Evolutionary conservation across 2,329 filamentous ascomycete genomes (phyloP).

Genomic region (Orbilia ellipsospora): DNA sequence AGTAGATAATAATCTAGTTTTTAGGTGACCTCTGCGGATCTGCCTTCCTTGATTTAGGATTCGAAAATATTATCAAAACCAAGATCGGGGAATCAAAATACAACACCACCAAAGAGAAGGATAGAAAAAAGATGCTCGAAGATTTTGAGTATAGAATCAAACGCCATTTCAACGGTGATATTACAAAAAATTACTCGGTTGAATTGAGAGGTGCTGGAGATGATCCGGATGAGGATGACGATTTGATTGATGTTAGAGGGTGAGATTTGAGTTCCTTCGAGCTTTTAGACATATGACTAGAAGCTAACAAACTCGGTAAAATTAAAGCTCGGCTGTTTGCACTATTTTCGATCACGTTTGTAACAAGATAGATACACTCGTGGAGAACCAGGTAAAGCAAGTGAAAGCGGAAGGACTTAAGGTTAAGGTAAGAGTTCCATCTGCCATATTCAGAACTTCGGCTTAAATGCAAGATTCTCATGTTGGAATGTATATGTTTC

Average conservation of each 20-base stretch:
- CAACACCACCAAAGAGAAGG: background rate
- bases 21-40: constrained; percentile 78
- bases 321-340: constrained; percentile 3
- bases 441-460: no score
- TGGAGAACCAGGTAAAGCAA: constrained; percentile 15
- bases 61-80: constrained; percentile 66
- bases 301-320: background rate
- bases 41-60: constrained; percentile 73
- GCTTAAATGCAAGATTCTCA: no score
- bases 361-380: constrained; percentile 13
- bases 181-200: background rate
- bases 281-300: background rate
- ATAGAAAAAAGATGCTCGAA: constrained; percentile 11
- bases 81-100: constrained; percentile 22
- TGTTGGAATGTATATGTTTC: background rate
- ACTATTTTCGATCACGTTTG: constrained; percentile 16
- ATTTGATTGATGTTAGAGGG: constrained; percentile 9
- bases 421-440: background rate
- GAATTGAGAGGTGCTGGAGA: constrained; percentile 4
- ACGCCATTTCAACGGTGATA: constrained; percentile 6
- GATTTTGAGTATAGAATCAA: constrained; percentile 26
- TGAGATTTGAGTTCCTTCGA: background rate
- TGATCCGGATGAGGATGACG: constrained; percentile 17
- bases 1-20: background rate
- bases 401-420: background rate